A percentile compares a stretch with the other conserved stretches of the same genome.
Conservation (phyloP, 768 basidiomycete species). For the Ephemerocybe angulata region DNA sequence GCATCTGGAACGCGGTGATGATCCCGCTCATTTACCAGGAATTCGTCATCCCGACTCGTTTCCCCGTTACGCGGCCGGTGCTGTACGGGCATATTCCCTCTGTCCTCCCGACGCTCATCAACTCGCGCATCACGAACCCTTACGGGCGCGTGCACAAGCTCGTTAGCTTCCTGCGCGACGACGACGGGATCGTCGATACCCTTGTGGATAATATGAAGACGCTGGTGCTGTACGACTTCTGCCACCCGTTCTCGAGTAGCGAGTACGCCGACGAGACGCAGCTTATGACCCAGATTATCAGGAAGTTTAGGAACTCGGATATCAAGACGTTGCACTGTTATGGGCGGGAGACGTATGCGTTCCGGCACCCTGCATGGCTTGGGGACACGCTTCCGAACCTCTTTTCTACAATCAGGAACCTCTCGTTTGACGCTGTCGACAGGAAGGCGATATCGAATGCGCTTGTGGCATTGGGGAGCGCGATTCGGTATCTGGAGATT, state of each 20-base stretch:
- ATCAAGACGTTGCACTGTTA: conserved; percentile 4
- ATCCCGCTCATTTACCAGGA: background rate
- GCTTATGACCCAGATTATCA: background rate
- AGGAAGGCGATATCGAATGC: conserved; percentile 1
- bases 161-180: background rate
- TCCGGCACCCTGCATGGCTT: background rate
- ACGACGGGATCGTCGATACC: background rate
- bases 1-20: conserved; percentile 4
- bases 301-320: background rate
- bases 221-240: conserved; percentile 8
- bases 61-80: background rate
- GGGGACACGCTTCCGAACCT: background rate
- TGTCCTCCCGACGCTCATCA: background rate
- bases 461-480: background rate
- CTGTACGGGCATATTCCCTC: background rate
- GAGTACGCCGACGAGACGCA: background rate
- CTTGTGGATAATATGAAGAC: background rate
- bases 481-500: conserved; percentile 3
- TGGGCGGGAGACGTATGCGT: conserved; percentile 6
- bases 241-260: conserved; percentile 1
- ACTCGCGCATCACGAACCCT: background rate
- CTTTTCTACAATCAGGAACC: background rate
- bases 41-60: conserved; percentile 5
- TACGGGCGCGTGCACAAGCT: background rate
- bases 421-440: conserved; percentile 3